A percentile compares a stretch with the other conserved stretches of the same genome.
These are phyloP conservation scores for Suhomyces vadensis DNA, from an alignment of 805 yeast genomes.

Conservation along the genomic window DNA sequence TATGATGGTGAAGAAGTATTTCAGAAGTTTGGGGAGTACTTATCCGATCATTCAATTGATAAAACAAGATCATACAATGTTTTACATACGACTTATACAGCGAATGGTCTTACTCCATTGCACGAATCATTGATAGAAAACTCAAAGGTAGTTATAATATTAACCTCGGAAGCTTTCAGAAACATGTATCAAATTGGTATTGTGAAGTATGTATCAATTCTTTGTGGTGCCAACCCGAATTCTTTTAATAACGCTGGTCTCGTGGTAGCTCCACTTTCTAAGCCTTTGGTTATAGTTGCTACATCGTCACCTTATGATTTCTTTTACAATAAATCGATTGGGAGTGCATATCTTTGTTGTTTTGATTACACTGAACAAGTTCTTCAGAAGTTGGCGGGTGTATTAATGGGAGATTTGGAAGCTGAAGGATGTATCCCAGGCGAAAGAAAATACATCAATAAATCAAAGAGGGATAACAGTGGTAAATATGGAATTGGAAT, in stretches of 20 bases:
- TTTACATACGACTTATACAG: conserved; percentile 59
- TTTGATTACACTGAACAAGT: conserved; percentile 60
- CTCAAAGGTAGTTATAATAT: conserved; percentile 51
- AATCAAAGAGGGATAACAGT: conserved; percentile 19
- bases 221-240: conserved; percentile 50
- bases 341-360: conserved; percentile 58
- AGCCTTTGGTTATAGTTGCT: conserved; percentile 59
- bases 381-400: conserved; percentile 48
- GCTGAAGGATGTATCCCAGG: conserved; percentile 61
- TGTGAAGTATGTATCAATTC: conserved; percentile 54
- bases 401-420: conserved; percentile 53
- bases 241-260: conserved; percentile 20
- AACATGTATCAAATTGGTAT: conserved; percentile 64
- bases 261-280: conserved; percentile 29
- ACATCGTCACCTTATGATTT: conserved; percentile 65
- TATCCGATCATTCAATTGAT: conserved; percentile 38
- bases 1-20: conserved; percentile 54
- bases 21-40: conserved; percentile 49
- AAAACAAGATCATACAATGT: conserved; percentile 43
- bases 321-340: conserved; percentile 53
- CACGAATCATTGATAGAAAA: conserved; percentile 56
- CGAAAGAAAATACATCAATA: conserved; percentile 37
- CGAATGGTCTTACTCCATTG: conserved; percentile 52
- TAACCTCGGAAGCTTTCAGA: conserved; percentile 59
- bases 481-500: not conserved